A percentile compares a stretch with the other conserved stretches of the same genome.
Evolutionary conservation across 768 basidiomycete species (phyloP).

Genomic region (Phlebiopsis flavidoalba): DNA sequence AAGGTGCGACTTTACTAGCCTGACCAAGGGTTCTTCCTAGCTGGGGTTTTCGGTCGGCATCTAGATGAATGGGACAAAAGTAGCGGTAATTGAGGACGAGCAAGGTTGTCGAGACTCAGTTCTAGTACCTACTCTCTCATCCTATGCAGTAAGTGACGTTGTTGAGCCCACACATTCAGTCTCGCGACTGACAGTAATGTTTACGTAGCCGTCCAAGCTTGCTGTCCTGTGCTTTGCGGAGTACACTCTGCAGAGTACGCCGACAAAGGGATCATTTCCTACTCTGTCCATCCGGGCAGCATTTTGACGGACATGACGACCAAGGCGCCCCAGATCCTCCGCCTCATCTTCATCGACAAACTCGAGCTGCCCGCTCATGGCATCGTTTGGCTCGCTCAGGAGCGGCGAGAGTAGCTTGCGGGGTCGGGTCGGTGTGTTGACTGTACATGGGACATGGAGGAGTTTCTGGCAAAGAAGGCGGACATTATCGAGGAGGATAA

Average conservation of each 20-base stretch:
- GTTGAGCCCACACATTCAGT: neutral
- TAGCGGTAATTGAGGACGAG: too few relatives aligned
- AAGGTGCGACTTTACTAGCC: too few relatives aligned
- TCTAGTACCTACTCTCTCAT: neutral
- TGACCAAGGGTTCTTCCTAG: too few relatives aligned
- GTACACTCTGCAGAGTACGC: neutral
- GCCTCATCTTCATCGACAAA: constrained; percentile 8
- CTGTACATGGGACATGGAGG: neutral
- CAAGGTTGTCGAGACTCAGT: too few relatives aligned
- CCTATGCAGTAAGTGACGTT: neutral
- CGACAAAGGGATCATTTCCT: constrained; percentile 3
- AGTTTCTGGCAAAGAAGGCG: neutral
- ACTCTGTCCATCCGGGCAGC: constrained; percentile 7
- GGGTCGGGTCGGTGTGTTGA: neutral
- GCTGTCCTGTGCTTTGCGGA: constrained; percentile 7
- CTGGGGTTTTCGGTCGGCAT: too few relatives aligned
- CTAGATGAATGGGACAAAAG: too few relatives aligned
- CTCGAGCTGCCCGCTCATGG: constrained; percentile 5
- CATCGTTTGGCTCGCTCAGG: constrained; percentile 5
- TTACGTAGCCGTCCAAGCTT: constrained; percentile 1
- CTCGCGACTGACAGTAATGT: neutral
- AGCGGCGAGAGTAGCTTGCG: constrained; percentile 1
- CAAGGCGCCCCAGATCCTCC: neutral
- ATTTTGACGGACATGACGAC: constrained; percentile 12
- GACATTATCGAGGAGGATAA: neutral